A percentile compares a stretch with the other conserved stretches of the same genome.
phyloP scores from a whole-genome alignment of 2,329 filamentous ascomycete species.

The Diaporthe velutina region DNA sequence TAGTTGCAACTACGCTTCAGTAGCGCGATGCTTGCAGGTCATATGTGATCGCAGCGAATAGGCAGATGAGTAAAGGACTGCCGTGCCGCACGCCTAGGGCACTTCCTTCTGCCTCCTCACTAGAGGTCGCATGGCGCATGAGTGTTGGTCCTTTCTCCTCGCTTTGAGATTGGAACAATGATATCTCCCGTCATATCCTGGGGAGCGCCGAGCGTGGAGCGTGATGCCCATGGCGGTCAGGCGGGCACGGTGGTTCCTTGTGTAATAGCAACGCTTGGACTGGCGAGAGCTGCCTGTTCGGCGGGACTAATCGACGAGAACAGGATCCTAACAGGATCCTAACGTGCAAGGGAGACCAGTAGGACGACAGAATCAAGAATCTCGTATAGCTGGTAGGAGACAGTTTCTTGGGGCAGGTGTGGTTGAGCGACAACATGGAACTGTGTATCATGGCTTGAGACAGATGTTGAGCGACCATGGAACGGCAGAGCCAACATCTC shows the following conservation, averaged over 20 bases:
- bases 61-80: background rate
- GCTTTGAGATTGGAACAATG: background rate
- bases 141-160: background rate
- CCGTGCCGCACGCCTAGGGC: background rate
- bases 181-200: background rate
- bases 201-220: background rate
- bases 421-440: background rate
- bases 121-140: background rate
- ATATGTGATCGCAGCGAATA: background rate
- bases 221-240: background rate
- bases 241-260: too few relatives aligned
- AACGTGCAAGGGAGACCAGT: background rate
- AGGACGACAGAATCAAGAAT: background rate
- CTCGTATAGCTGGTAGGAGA: background rate
- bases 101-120: background rate
- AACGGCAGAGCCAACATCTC: background rate
- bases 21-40: background rate
- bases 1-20: slow-evolving; percentile 7
- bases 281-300: background rate
- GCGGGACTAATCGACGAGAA: background rate
- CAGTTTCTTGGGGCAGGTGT: background rate
- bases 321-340: background rate
- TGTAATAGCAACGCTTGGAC: background rate
- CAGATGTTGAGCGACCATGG: background rate
- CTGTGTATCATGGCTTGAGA: background rate